phyloP scores from a whole-genome alignment of 352 stramenopile species.

The Globisporangium emineosum region DNA sequence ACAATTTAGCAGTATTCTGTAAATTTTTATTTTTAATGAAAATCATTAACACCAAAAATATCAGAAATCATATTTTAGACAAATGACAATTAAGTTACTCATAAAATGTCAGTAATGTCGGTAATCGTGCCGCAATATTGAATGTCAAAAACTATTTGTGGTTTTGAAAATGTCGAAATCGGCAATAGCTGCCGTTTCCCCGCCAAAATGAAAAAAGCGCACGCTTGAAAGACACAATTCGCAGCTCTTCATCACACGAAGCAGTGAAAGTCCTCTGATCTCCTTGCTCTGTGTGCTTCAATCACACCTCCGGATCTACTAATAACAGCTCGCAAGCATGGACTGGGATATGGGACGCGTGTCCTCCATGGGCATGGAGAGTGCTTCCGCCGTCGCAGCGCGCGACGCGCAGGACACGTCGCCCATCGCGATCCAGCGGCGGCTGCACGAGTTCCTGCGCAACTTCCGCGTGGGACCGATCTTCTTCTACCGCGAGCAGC shows the following conservation, averaged over 20 bases:
- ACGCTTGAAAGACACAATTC: too few species aligned
- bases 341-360: slow-evolving; percentile 82
- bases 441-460: slow-evolving; percentile 81
- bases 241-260: not conserved
- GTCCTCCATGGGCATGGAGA: slow-evolving; percentile 81
- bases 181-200: too few species aligned
- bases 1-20: too few species aligned
- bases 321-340: slow-evolving; percentile 30
- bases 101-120: too few species aligned
- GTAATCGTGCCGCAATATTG: too few species aligned
- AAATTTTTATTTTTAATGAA: too few species aligned
- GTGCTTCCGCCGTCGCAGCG: slow-evolving; percentile 37
- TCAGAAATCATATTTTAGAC: too few species aligned
- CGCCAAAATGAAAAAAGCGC: too few species aligned
- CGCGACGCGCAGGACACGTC: slow-evolving; percentile 52
- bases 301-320: not conserved
- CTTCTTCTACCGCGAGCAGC: slow-evolving; percentile 90
- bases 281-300: not conserved
- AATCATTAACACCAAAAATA: too few species aligned
- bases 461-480: slow-evolving; percentile 83
- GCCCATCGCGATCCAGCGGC: slow-evolving; percentile 58
- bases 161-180: too few species aligned
- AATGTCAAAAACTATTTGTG: too few species aligned
- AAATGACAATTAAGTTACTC: too few species aligned
- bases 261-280: not conserved